These are phyloP conservation scores for Aspergillus funiculosus DNA, from an alignment of 495 filamentous ascomycete species.

Conservation along the genomic window DNA sequence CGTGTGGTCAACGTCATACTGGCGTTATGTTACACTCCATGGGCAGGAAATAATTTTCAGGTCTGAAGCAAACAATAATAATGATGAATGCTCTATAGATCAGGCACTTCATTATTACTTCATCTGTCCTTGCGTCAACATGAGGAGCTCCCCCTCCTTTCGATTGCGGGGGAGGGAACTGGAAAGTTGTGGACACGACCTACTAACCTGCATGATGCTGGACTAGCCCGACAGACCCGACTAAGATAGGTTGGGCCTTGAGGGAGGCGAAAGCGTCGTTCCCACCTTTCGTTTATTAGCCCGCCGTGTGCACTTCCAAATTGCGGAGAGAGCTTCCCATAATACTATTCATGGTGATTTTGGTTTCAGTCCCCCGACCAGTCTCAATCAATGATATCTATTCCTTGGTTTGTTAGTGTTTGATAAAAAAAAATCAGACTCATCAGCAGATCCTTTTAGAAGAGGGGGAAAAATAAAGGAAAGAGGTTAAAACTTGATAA, in stretches of 20 bases:
- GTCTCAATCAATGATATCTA: too few species aligned
- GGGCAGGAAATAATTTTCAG: too few species aligned
- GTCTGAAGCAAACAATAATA: neutral
- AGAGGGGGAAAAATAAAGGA: neutral
- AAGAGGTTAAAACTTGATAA: neutral
- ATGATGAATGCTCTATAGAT: neutral
- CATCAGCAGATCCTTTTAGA: neutral
- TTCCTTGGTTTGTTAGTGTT: neutral
- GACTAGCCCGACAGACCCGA: neutral
- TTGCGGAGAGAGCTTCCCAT: slow-evolving; percentile 26
- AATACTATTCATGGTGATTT: neutral
- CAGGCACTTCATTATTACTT: slow-evolving; percentile 1
- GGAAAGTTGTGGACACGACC: too few species aligned
- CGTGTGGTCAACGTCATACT: slow-evolving; percentile 21
- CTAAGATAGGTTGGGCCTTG: neutral
- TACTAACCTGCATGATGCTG: too few species aligned
- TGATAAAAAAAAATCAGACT: neutral
- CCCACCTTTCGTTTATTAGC: too few species aligned
- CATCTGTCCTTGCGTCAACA: slow-evolving; percentile 3
- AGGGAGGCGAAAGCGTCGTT: slow-evolving; percentile 1
- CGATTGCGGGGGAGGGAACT: slow-evolving; percentile 6
- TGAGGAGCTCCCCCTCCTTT: neutral
- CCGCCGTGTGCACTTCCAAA: too few species aligned
- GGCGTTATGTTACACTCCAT: slow-evolving; percentile 19
- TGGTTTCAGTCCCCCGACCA: slow-evolving; percentile 4